A percentile compares a stretch with the other conserved stretches of the same genome.
Conservation (phyloP, 495 filamentous ascomycete genomes). For the Penicillium turbatum region DNA sequence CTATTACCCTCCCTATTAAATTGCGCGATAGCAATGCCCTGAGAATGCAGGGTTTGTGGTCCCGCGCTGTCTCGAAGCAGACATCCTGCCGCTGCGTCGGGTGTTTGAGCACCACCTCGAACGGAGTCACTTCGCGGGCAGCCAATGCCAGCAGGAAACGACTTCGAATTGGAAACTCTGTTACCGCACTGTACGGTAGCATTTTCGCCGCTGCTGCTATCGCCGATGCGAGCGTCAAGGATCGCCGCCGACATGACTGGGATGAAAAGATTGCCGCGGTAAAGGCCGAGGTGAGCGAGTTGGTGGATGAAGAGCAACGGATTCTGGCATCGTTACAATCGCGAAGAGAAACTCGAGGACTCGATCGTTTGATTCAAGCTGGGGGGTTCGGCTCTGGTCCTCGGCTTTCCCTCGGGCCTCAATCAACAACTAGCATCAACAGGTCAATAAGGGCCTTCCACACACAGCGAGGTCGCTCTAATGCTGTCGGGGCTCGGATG, state of each 20-base stretch:
- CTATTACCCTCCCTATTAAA: background rate
- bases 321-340: slow-evolving; percentile 29
- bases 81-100: slow-evolving; percentile 60
- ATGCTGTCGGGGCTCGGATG: slow-evolving; percentile 6
- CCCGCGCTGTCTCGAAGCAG: slow-evolving; percentile 59
- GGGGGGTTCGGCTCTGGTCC: slow-evolving; percentile 22
- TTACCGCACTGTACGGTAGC: slow-evolving; percentile 67
- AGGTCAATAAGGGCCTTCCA: slow-evolving; percentile 23
- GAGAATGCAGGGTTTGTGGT: slow-evolving; percentile 69
- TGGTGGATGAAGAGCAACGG: slow-evolving; percentile 42
- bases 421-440: slow-evolving; percentile 8
- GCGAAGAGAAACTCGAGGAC: slow-evolving; percentile 18
- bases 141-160: slow-evolving; percentile 49
- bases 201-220: slow-evolving; percentile 69
- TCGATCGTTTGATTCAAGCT: slow-evolving; percentile 21
- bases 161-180: slow-evolving; percentile 55
- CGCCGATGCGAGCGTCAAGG: slow-evolving; percentile 60
- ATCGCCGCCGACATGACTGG: slow-evolving; percentile 57
- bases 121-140: slow-evolving; percentile 48
- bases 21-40: slow-evolving; percentile 27
- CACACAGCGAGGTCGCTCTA: slow-evolving; percentile 13
- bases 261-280: slow-evolving; percentile 52
- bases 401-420: slow-evolving; percentile 4
- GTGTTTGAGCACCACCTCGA: slow-evolving; percentile 52
- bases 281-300: slow-evolving; percentile 41